Evolutionary conservation across 2,329 filamentous ascomycete species (phyloP).

Genomic region (Monosporascus ibericus): DNA sequence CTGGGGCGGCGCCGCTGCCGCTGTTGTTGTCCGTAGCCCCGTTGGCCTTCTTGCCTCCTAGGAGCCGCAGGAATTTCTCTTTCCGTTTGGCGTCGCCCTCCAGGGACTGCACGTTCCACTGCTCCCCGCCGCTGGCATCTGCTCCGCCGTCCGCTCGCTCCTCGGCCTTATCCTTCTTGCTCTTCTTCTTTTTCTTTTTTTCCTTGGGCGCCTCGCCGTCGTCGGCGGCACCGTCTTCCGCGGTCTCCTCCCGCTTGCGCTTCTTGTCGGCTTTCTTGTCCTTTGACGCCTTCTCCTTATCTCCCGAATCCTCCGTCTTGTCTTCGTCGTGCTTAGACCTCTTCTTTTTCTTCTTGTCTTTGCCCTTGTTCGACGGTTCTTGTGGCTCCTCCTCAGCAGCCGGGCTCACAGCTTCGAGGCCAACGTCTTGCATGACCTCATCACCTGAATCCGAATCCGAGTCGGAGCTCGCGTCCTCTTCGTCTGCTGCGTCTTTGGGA

Average conservation of each 20-base stretch:
- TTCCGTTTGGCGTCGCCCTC: constrained; percentile 46
- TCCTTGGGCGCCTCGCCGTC: constrained; percentile 15
- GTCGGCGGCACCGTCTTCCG: constrained; percentile 10
- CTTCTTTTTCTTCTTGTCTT: constrained; percentile 24
- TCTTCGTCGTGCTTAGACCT: constrained; percentile 14
- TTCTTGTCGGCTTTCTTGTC: constrained; percentile 20
- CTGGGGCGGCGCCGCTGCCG: constrained; percentile 3
- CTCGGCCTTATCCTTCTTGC: constrained; percentile 18
- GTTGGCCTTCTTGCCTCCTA: constrained; percentile 43
- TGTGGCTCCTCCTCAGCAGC: constrained; percentile 7
- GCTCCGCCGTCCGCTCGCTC: constrained; percentile 12
- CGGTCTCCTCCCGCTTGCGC: constrained; percentile 11
- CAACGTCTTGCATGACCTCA: constrained; percentile 3
- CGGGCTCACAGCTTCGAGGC: constrained; percentile 1
- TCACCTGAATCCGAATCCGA: neutral
- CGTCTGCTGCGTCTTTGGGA: neutral
- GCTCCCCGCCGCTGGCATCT: constrained; percentile 27
- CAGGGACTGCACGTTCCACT: constrained; percentile 48
- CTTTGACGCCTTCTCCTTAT: constrained; percentile 15
- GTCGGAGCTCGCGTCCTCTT: constrained; percentile 8
- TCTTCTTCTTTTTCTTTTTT: constrained; percentile 18
- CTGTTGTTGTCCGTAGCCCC: constrained; percentile 7
- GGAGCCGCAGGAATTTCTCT: constrained; percentile 50
- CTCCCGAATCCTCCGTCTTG: constrained; percentile 1
- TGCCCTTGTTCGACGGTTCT: constrained; percentile 11